Evolutionary conservation across 164 flowering plant species (phyloP), one percentile per base, ranked within the genome.

Genomic region (Piper betle): DNA sequence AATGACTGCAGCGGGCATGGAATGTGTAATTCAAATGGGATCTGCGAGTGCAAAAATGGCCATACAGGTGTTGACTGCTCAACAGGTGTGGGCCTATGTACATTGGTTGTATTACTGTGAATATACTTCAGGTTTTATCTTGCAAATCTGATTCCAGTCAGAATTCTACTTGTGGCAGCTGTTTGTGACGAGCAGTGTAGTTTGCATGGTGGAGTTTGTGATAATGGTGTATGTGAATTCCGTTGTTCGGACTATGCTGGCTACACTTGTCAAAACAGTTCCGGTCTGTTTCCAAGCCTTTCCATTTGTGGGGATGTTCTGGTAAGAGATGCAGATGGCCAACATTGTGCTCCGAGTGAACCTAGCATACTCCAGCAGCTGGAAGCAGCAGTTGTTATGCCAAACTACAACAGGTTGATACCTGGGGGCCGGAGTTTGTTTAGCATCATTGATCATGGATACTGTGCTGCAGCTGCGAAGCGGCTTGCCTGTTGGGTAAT

Each of bases 241-340:
- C 91, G 99, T 1, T 94, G 99, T 74, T 94, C 99, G 4, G 99
- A 94, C 69, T 94, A 94, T 74, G 97, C 99, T 2, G 99, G 99
- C 55, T 91, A 94, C 74, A 86, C 89, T 4, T 94, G 99, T 75
- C 97, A 85, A 72, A 91, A 94, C 78, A 94, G 88, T 72, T 84
- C 97, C 53, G 66, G n/a, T 37, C 85, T 94, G 39, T 76, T 81
- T 50, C 80, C 91, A 1, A 87, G 82, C 75, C 91, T 94, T 52
- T 81, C 82, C 33, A 81, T 83, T 48, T 94, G 99, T 77, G 77
- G 81, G 65, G 74, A 84, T 69, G 96, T 94, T 38, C 70, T 91
- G 54, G 75, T 75, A 46, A 80, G 75, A 33, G 95, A 85, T 73
- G 75, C 75, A 2, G 62, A 71, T 37, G 99, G 91, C 19, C 89